Evolutionary conservation across 1,139 yeast genomes (phyloP), one percentile per base, ranked within the genome.

Genomic region (Candida buenavistaensis): DNA sequence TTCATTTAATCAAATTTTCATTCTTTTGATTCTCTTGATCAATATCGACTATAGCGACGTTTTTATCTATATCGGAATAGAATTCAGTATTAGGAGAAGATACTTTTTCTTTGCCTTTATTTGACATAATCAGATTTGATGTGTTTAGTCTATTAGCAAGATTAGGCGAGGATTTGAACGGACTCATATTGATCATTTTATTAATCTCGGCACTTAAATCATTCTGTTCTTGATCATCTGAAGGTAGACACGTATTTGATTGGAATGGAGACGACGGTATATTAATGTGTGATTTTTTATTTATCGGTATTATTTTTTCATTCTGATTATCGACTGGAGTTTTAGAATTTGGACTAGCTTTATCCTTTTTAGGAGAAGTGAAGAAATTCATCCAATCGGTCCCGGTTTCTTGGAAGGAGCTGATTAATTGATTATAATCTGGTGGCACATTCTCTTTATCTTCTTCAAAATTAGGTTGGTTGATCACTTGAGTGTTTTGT

Each of bases 341-440:
- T 23, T 67, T 65, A 9, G 61, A 52, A 47, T 69, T 74, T 25
- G 56, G 62, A 29, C 76, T 75, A 2, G 76, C 65, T n/a, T 42
- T 45, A 28, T 57, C 62, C 40, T 70, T 75, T 35, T 62, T 65
- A 5, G 78, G 75, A 0, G 78, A 66, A 11, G 74, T 68, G n/a
- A 61, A 57, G 32, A 69, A 66, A 37, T 55, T 59, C 45, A 67
- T 62, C 76, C 75, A 70, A 23, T 50, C 56, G 32, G 28, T 4
- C 48, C 53, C 35, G 51, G 55, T 32, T 19, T 38, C 37, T 17
- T 37, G 28, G 35, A 68, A 67, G 3, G 74, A 67, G 39, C 59
- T 59, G 5, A 55, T 57, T 37, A 69, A 59, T 62, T 54, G 55
- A 37, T 70, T 75, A 39, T 69, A 66, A 16, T 64, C 71, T 28